phyloP scores from a whole-genome alignment of 2,329 filamentous ascomycete species.

The Raffaelea ambrosiae region DNA sequence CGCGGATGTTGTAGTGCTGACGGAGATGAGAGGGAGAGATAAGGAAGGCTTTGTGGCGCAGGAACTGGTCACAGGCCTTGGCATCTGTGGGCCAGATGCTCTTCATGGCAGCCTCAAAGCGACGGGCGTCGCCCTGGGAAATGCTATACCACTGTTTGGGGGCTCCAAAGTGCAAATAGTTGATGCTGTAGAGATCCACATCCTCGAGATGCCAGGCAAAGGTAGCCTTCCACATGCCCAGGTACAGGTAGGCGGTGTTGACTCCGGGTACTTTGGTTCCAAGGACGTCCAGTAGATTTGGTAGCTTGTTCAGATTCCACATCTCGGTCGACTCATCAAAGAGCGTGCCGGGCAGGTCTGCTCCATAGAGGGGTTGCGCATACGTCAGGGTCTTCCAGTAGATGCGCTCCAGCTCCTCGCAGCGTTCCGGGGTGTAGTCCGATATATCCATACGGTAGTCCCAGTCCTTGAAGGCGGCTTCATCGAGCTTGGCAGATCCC shows the following conservation, averaged over 20 bases:
- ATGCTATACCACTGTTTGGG: conserved; percentile 99
- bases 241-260: conserved; percentile 94
- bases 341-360: conserved; percentile 90
- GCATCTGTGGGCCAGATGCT: conserved; percentile 90
- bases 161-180: conserved; percentile 97
- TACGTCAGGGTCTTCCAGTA: conserved; percentile 99
- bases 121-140: conserved; percentile 84
- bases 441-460: conserved; percentile 83
- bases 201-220: conserved; percentile 99
- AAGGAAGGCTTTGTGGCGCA: conserved; percentile 94
- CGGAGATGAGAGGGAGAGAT: conserved; percentile 85
- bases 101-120: conserved; percentile 93
- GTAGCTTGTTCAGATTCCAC: conserved; percentile 94
- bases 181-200: conserved; percentile 98
- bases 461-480: conserved; percentile 82
- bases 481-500: conserved; percentile 70
- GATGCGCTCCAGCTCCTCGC: conserved; percentile 84
- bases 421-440: conserved; percentile 84
- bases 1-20: conserved; percentile 86
- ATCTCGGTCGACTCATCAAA: conserved; percentile 76
- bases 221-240: conserved; percentile 99
- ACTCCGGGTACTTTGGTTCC: conserved; percentile 95
- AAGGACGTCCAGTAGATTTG: conserved; percentile 86
- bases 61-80: conserved; percentile 91
- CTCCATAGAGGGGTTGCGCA: conserved; percentile 88